Evolutionary conservation across 2,329 filamentous ascomycete species (phyloP).

Genomic region (Cladosporium austrohemisphaericum): DNA sequence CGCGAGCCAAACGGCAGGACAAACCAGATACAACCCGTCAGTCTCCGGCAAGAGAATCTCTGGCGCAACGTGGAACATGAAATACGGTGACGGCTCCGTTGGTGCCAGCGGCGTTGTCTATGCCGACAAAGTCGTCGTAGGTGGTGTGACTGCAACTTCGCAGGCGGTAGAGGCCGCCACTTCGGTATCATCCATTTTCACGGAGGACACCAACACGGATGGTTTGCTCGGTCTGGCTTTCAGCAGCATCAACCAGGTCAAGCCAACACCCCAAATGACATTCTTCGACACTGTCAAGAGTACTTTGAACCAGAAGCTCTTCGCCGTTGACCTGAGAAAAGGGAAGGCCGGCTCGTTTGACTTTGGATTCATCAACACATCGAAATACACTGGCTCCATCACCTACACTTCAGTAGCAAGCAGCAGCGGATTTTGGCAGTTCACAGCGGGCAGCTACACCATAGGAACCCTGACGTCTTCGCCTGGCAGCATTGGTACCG

Average conservation of each 20-base stretch:
- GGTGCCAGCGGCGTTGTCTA: conserved; percentile 63
- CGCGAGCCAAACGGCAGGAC: conserved; percentile 48
- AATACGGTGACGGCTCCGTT: conserved; percentile 64
- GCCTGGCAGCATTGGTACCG: conserved; percentile 45
- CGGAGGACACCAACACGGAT: conserved; percentile 51
- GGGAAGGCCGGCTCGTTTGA: conserved; percentile 51
- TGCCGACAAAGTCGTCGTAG: conserved; percentile 61
- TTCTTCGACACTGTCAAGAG: conserved; percentile 58
- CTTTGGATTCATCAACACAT: conserved; percentile 57
- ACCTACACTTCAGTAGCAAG: conserved; percentile 55
- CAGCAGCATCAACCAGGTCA: conserved; percentile 56
- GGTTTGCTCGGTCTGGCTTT: conserved; percentile 60
- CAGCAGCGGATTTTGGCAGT: conserved; percentile 61
- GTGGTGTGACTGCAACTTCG: conserved; percentile 53
- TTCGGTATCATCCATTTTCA: conserved; percentile 53
- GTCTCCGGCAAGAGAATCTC: conserved; percentile 42
- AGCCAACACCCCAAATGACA: conserved; percentile 50
- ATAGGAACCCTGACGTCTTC: conserved; percentile 46
- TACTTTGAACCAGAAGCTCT: conserved; percentile 51
- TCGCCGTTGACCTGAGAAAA: conserved; percentile 56
- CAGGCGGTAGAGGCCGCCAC: conserved; percentile 66
- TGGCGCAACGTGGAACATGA: conserved; percentile 57
- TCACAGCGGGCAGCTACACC: conserved; percentile 55
- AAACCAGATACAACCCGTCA: conserved; percentile 55
- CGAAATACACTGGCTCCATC: conserved; percentile 53